These are phyloP conservation scores for Furcasterigmium sp. DNA, from an alignment of 2,329 filamentous ascomycete species.

Conservation along the genomic window DNA sequence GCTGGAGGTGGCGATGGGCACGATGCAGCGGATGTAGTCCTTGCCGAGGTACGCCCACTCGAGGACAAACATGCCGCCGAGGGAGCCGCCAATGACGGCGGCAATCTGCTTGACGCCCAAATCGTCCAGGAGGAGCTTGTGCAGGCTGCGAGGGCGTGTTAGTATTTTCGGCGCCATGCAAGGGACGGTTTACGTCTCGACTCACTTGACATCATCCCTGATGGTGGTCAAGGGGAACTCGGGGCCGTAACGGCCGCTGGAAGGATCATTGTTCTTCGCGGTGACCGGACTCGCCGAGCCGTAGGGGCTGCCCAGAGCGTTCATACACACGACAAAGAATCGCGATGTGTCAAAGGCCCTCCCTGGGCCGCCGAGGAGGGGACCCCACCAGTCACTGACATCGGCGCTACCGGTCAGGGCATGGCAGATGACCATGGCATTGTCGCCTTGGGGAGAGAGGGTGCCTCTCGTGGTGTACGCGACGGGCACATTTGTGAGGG, in stretches of 20 bases:
- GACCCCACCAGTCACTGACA: slow-evolving; percentile 85
- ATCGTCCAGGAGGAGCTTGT: slow-evolving; percentile 75
- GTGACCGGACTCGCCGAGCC: slow-evolving; percentile 87
- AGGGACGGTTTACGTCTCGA: no score
- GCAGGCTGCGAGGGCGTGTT: slow-evolving; percentile 48
- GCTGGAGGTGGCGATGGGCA: slow-evolving; percentile 81
- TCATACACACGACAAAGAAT: slow-evolving; percentile 84
- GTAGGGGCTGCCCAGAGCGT: slow-evolving; percentile 80
- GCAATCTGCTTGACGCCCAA: slow-evolving; percentile 74
- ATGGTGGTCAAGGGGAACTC: slow-evolving; percentile 96
- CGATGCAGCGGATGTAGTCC: slow-evolving; percentile 73
- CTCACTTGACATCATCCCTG: slow-evolving; percentile 89
- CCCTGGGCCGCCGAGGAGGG: slow-evolving; percentile 70
- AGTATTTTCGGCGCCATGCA: not conserved
- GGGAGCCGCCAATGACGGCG: slow-evolving; percentile 75
- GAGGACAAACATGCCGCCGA: slow-evolving; percentile 86
- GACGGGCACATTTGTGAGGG: slow-evolving; percentile 68
- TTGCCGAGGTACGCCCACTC: slow-evolving; percentile 90
- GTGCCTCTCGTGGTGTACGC: slow-evolving; percentile 63
- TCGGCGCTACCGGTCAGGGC: slow-evolving; percentile 82
- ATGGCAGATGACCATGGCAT: slow-evolving; percentile 75
- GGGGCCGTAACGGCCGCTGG: slow-evolving; percentile 77
- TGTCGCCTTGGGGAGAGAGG: slow-evolving; percentile 53
- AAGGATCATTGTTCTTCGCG: slow-evolving; percentile 72
- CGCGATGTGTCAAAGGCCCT: slow-evolving; percentile 75